Percentiles rank a stretch among this genome's conserved stretches.
Evolutionary conservation across 495 filamentous ascomycete species (phyloP).

Genomic region (Podospora comata): DNA sequence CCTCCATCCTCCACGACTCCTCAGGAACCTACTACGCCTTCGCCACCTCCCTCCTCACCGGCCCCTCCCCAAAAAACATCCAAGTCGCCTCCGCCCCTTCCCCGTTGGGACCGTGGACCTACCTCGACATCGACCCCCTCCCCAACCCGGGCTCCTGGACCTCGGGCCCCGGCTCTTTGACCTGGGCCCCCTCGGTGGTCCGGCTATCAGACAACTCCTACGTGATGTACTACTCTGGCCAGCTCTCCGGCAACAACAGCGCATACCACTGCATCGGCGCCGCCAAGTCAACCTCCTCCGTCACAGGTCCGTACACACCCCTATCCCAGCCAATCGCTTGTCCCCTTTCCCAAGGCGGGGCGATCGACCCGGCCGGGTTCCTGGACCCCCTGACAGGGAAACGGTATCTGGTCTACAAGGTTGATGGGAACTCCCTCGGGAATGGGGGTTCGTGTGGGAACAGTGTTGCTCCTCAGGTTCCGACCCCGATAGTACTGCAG

Average conservation of each 20-base stretch:
- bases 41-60: conserved; percentile 40
- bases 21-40: conserved; percentile 38
- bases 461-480: conserved; percentile 42
- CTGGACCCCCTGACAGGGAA: conserved; percentile 46
- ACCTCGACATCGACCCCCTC: conserved; percentile 31
- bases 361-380: conserved; percentile 59
- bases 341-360: conserved; percentile 49
- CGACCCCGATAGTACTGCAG: conserved; percentile 62
- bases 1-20: conserved; percentile 32
- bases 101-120: conserved; percentile 31
- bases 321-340: conserved; percentile 48
- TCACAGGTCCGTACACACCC: conserved; percentile 53
- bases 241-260: conserved; percentile 32
- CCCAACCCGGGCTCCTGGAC: conserved; percentile 33
- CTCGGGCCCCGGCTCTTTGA: conserved; percentile 24
- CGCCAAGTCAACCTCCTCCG: conserved; percentile 39
- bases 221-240: conserved; percentile 60
- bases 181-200: conserved; percentile 53
- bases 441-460: conserved; percentile 58
- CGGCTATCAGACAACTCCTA: conserved; percentile 39
- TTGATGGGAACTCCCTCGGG: conserved; percentile 60
- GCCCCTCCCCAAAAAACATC: conserved; percentile 31
- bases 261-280: conserved; percentile 55
- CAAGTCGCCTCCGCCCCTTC: conserved; percentile 33
- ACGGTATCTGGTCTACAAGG: conserved; percentile 60